phyloP scores from a whole-genome alignment of 163 green algal species.

The Scenedesmus sp. region DNA sequence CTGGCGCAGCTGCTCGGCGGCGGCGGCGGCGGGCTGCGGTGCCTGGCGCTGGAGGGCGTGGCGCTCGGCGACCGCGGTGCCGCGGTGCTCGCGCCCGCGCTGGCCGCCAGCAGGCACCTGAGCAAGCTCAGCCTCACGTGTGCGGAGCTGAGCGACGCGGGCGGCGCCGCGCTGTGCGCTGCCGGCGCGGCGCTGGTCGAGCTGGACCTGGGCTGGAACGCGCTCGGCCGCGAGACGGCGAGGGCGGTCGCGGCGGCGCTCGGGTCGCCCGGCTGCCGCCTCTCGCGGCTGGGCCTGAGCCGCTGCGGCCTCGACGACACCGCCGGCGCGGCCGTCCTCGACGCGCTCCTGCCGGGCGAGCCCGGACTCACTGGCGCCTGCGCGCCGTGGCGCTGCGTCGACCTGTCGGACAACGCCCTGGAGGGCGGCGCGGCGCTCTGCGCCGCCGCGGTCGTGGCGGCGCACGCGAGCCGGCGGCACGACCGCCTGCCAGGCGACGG shows the following conservation, averaged over 20 bases:
- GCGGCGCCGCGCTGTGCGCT: slow-evolving; percentile 14
- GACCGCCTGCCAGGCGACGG: no score
- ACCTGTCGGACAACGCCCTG: slow-evolving; percentile 33
- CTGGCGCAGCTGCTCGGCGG: not conserved
- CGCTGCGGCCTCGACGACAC: slow-evolving; percentile 31
- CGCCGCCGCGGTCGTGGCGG: not conserved
- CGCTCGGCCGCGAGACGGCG: slow-evolving; percentile 20
- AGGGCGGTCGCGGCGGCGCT: slow-evolving; percentile 14
- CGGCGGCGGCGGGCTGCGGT: slow-evolving; percentile 12
- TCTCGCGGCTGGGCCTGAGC: not conserved
- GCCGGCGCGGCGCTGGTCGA: not conserved
- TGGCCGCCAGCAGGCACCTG: slow-evolving; percentile 11
- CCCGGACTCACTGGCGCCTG: not conserved
- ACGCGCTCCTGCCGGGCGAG: not conserved
- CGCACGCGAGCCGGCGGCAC: no score
- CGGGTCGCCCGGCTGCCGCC: slow-evolving; percentile 5
- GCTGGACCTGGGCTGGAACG: slow-evolving; percentile 43
- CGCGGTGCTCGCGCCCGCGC: not conserved
- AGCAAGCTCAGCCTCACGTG: no score
- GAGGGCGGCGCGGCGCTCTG: slow-evolving; percentile 30
- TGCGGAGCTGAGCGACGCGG: slow-evolving; percentile 13
- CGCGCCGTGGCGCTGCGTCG: not conserved
- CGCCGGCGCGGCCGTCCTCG: slow-evolving; percentile 18
- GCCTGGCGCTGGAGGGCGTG: slow-evolving; percentile 21
- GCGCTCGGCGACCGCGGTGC: slow-evolving; percentile 31